Conservation (phyloP, 371 early-diverging fungal species). For the Mortierella sp. region DNA sequence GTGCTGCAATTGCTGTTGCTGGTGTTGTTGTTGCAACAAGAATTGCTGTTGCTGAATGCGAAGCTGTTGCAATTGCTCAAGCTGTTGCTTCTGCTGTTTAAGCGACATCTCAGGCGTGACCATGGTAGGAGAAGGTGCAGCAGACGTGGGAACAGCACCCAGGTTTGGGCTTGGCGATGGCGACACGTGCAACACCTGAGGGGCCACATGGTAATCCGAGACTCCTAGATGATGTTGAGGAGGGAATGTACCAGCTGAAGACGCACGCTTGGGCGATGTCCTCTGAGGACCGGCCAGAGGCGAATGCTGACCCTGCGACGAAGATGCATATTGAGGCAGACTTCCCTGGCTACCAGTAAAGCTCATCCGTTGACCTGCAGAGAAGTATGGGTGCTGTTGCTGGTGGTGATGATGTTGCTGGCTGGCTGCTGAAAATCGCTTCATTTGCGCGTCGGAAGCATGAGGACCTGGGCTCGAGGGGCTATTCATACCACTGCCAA, state of each 20-base stretch:
- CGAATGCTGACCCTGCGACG: conserved; percentile 13
- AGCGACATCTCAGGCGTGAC: conserved; percentile 5
- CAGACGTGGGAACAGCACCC: not conserved
- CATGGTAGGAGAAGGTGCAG: not conserved
- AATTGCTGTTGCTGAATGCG: conserved; percentile 37
- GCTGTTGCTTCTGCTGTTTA: conserved; percentile 22
- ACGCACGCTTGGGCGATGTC: conserved; percentile 28
- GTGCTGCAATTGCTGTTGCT: conserved; percentile 33
- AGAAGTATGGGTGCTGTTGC: conserved; percentile 11
- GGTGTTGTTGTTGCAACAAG: conserved; percentile 24
- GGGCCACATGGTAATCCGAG: not conserved
- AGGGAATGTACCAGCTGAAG: conserved; percentile 18
- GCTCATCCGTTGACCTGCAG: not conserved
- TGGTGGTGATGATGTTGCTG: conserved; percentile 11
- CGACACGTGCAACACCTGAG: conserved; percentile 16
- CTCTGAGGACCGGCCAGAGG: conserved; percentile 14
- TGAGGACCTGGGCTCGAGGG: conserved; percentile 29
- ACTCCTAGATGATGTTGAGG: conserved; percentile 9
- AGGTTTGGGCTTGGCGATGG: conserved; percentile 35
- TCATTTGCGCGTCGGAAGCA: conserved; percentile 21
- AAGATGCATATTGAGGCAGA: conserved; percentile 6
- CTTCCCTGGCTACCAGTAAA: conserved; percentile 20
- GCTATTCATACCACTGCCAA: conserved; percentile 1
- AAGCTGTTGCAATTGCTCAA: conserved; percentile 44
- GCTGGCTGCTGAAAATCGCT: conserved; percentile 32